Conservation (phyloP, 2,329 filamentous ascomycete species). For the Mycocentrospora acerina region DNA sequence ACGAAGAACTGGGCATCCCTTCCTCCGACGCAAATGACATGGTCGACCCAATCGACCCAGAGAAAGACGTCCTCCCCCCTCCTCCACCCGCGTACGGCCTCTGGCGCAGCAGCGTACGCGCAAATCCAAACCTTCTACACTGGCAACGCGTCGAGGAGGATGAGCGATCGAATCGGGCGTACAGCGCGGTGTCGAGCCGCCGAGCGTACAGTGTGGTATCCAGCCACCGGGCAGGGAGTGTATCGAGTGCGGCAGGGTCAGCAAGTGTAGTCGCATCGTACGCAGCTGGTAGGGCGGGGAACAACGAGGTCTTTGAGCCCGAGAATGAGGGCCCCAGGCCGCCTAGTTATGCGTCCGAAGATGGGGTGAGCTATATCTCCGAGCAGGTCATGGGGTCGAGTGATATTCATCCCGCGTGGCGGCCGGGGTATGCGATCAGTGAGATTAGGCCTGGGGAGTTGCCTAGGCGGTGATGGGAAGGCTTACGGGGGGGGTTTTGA, state of each 20-base stretch:
- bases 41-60: constrained; percentile 10
- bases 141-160: constrained; percentile 65
- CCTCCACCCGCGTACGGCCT: constrained; percentile 81
- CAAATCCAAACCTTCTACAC: constrained; percentile 78
- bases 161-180: background rate
- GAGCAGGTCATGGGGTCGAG: constrained; percentile 54
- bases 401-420: constrained; percentile 42
- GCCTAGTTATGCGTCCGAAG: constrained; percentile 75
- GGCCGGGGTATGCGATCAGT: constrained; percentile 35
- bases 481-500: background rate
- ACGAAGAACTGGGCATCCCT: constrained; percentile 63
- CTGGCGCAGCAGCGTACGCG: constrained; percentile 78
- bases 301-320: too few relatives aligned
- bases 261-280: too few relatives aligned
- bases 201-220: constrained; percentile 1
- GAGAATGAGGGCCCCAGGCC: constrained; percentile 52
- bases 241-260: background rate
- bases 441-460: constrained; percentile 23
- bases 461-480: constrained; percentile 5
- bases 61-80: constrained; percentile 23
- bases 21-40: constrained; percentile 50
- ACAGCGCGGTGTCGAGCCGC: constrained; percentile 2
- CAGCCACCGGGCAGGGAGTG: constrained; percentile 3
- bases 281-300: too few relatives aligned
- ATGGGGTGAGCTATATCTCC: constrained; percentile 71